These are phyloP conservation scores for Quillaja saponaria DNA, from an alignment of 306 rosid species.

Conservation along the genomic window DNA sequence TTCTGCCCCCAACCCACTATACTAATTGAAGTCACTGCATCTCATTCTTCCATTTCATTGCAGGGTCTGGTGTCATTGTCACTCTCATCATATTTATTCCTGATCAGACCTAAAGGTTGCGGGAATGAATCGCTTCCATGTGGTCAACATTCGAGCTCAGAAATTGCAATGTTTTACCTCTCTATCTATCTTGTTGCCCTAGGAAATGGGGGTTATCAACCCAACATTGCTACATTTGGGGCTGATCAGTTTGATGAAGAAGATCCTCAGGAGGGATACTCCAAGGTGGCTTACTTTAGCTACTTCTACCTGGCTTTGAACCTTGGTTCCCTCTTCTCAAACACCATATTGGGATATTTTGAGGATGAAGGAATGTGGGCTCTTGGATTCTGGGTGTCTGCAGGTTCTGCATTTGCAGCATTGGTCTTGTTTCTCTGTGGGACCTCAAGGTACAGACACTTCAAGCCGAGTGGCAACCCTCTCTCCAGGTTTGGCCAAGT, in stretches of 20 bases:
- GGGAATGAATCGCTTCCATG: constrained; percentile 66
- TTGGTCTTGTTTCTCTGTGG: constrained; percentile 84
- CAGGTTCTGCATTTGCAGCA: constrained; percentile 79
- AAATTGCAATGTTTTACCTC: constrained; percentile 74
- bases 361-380: constrained; percentile 96
- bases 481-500: constrained; percentile 86
- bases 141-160: constrained; percentile 58
- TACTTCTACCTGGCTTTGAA: constrained; percentile 97
- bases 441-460: constrained; percentile 81
- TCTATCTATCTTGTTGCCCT: constrained; percentile 88
- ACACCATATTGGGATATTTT: constrained; percentile 78
- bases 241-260: constrained; percentile 97
- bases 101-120: constrained; percentile 84
- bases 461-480: constrained; percentile 91
- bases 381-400: constrained; percentile 84
- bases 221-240: constrained; percentile 88
- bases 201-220: constrained; percentile 97
- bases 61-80: constrained; percentile 82
- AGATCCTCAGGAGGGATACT: constrained; percentile 62
- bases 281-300: constrained; percentile 92
- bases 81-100: constrained; percentile 69
- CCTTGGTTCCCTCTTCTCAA: constrained; percentile 91
- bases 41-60: constrained; percentile 2
- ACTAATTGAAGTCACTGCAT: no score
- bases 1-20: no score